Conservation (phyloP, 352 stramenopile genomes). For the Globisporangium polare region DNA sequence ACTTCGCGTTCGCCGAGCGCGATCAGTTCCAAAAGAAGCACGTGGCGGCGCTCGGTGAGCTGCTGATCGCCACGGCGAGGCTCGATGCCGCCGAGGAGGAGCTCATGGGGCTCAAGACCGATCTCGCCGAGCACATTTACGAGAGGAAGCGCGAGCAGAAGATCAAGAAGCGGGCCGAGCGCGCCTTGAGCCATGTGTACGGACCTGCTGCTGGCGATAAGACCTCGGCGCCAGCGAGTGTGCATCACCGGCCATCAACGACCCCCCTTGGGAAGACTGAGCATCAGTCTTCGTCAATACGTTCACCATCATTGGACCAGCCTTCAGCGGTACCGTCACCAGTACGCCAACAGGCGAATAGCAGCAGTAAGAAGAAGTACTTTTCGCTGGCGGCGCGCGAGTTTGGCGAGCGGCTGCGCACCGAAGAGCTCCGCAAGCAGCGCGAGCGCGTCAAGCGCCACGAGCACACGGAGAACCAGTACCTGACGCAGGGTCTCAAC, state of each 20-base stretch:
- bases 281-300: background rate
- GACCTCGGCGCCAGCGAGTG: background rate
- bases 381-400: conserved; percentile 55
- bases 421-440: conserved; percentile 39
- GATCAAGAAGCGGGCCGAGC: conserved; percentile 29
- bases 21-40: conserved; percentile 46
- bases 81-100: conserved; percentile 45
- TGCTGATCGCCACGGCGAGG: conserved; percentile 38
- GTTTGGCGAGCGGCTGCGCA: conserved; percentile 34
- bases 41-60: conserved; percentile 35
- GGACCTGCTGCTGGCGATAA: conserved; percentile 10
- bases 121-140: conserved; percentile 64
- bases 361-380: conserved; percentile 29
- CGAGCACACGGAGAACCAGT: conserved; percentile 46
- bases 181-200: conserved; percentile 11
- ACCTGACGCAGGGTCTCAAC: conserved; percentile 33
- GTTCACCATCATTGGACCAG: background rate
- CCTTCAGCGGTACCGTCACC: background rate
- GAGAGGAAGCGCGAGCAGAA: conserved; percentile 50
- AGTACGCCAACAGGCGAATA: background rate
- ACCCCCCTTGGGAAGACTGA: background rate
- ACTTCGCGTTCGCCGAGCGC: conserved; percentile 55
- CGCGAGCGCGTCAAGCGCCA: conserved; percentile 22
- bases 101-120: conserved; percentile 51
- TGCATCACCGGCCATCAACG: background rate